A percentile compares a stretch with the other conserved stretches of the same genome.
These are phyloP conservation scores for Aegilops speltoides DNA, from an alignment of 176 grass and related monocot genomes.

Conservation along the genomic window DNA sequence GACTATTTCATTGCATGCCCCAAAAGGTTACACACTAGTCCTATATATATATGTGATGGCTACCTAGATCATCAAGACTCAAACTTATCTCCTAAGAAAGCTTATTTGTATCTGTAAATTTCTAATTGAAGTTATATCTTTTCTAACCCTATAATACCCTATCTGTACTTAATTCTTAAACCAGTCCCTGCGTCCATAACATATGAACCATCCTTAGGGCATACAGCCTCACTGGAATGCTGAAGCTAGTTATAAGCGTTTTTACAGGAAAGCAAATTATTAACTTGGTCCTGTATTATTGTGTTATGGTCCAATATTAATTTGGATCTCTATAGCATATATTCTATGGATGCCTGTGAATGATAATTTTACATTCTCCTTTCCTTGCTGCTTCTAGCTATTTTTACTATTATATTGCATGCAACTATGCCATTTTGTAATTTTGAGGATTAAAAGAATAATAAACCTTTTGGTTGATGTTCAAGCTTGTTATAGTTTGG, in stretches of 20 bases:
- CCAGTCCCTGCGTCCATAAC: not conserved
- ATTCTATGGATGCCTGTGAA: no score
- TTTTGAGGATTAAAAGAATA: slow-evolving; percentile 14
- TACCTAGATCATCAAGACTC: not conserved
- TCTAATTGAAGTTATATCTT: not conserved
- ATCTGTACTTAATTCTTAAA: not conserved
- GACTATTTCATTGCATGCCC: no score
- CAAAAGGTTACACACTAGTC: no score
- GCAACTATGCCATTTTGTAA: not conserved
- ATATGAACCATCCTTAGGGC: no score
- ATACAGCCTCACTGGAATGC: not conserved
- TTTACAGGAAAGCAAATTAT: not conserved
- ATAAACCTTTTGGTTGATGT: not conserved
- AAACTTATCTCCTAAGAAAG: not conserved
- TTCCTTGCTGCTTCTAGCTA: slow-evolving; percentile 7
- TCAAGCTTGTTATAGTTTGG: slow-evolving; percentile 2
- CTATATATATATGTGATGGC: no score
- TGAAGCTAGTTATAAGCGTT: not conserved
- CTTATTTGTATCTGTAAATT: not conserved
- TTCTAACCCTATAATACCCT: not conserved
- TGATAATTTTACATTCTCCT: not conserved
- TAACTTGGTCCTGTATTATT: not conserved
- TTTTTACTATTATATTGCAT: slow-evolving; percentile 7
- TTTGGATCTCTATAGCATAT: no score
- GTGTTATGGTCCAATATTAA: no score